These are phyloP conservation scores for Udeniomyces megalosporus DNA, from an alignment of 768 basidiomycete species.

Conservation along the genomic window DNA sequence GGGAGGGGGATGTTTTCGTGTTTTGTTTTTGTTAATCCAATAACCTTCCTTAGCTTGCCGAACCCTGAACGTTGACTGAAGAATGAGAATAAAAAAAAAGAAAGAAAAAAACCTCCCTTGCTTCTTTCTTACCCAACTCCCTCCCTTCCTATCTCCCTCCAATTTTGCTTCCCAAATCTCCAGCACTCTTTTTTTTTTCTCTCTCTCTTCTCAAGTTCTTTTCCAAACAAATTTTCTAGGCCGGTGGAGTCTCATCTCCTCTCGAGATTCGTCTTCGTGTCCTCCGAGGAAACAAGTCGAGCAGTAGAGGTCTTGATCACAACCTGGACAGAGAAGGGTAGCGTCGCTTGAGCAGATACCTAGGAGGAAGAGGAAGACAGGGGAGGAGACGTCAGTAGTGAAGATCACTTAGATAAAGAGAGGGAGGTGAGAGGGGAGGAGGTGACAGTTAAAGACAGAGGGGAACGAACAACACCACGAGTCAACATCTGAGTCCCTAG, in stretches of 20 bases:
- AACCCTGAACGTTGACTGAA: no score
- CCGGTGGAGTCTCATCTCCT: conserved; percentile 4
- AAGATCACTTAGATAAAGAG: not conserved
- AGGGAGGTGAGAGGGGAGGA: not conserved
- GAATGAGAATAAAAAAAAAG: no score
- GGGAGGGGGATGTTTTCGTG: no score
- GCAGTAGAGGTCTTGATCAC: conserved; percentile 6
- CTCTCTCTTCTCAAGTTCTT: no score
- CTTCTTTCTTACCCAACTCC: no score
- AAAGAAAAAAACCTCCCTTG: no score
- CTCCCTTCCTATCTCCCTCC: no score
- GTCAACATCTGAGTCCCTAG: not conserved
- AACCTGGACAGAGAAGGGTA: not conserved
- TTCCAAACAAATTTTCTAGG: not conserved
- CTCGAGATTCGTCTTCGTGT: not conserved
- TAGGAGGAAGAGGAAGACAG: not conserved
- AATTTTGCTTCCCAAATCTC: no score
- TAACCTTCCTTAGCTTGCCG: no score
- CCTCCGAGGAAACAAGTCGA: not conserved
- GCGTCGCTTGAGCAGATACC: conserved; percentile 6
- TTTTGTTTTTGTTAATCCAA: no score
- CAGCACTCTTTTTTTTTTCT: no score
- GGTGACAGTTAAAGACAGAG: not conserved
- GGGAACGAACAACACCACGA: conserved; percentile 1
- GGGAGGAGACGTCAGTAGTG: not conserved